These are phyloP conservation scores for Anisodus acutangulus DNA, from an alignment of 257 asterid species.

Conservation along the genomic window DNA sequence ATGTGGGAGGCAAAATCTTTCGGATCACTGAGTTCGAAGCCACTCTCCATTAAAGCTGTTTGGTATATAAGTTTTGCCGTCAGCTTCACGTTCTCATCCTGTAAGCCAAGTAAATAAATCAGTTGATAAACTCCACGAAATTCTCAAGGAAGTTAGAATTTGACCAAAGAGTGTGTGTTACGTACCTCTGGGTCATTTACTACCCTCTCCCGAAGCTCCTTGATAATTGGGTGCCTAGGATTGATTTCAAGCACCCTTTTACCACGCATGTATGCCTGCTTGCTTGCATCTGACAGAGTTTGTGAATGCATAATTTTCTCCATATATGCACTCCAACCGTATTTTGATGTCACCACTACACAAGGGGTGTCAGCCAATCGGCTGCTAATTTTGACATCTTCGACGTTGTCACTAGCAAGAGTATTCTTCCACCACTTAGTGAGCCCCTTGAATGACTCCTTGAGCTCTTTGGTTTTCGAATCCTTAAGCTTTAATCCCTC, in stretches of 20 bases:
- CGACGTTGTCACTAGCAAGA: constrained; percentile 77
- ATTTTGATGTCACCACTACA: constrained; percentile 87
- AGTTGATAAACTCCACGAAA: background rate
- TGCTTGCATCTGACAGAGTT: constrained; percentile 78
- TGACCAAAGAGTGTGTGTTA: background rate
- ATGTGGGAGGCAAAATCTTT: constrained; percentile 74
- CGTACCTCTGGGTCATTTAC: constrained; percentile 71
- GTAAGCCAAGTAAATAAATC: background rate
- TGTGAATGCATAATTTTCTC: constrained; percentile 93
- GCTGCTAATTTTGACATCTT: constrained; percentile 86
- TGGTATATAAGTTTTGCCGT: constrained; percentile 86
- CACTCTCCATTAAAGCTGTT: constrained; percentile 92
- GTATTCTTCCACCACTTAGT: constrained; percentile 93
- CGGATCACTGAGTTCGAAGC: constrained; percentile 71
- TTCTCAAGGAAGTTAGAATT: background rate
- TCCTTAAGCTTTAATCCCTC: constrained; percentile 87
- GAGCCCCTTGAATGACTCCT: constrained; percentile 77
- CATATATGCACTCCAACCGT: constrained; percentile 90
- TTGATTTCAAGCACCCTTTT: constrained; percentile 90
- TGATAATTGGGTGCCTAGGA: constrained; percentile 87
- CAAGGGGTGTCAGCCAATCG: constrained; percentile 85
- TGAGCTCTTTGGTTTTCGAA: constrained; percentile 75
- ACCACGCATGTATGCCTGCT: constrained; percentile 92
- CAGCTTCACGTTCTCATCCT: constrained; percentile 69
- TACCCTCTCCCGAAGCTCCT: constrained; percentile 80